Evolutionary conservation across 1,284 basidiomycete species (phyloP).

Genomic region (Pisolithus thermaeus): DNA sequence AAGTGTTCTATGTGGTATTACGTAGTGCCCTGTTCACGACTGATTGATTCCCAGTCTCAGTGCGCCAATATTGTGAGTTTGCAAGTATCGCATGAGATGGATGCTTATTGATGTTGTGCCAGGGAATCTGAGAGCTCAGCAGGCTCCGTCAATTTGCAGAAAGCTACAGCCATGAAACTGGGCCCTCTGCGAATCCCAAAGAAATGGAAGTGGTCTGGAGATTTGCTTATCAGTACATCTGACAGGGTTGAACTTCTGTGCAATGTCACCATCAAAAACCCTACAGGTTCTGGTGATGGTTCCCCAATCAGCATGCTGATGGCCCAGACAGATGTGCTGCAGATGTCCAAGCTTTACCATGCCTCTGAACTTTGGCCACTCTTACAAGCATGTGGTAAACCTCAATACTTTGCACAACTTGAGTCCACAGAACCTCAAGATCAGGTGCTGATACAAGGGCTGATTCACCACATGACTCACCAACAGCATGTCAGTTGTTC

Average conservation of each 20-base stretch:
- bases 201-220: conserved; percentile 48
- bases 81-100: neutral
- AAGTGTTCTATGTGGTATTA: conserved; percentile 6
- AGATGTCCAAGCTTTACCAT: conserved; percentile 43
- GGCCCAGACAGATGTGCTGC: conserved; percentile 34
- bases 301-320: conserved; percentile 45
- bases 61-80: conserved; percentile 19
- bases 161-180: conserved; percentile 11
- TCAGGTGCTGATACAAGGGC: conserved; percentile 34
- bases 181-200: conserved; percentile 23
- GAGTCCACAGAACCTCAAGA: conserved; percentile 35
- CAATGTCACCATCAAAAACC: conserved; percentile 41
- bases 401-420: conserved; percentile 48
- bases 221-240: conserved; percentile 30
- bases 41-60: conserved; percentile 13
- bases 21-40: neutral
- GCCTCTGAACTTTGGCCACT: conserved; percentile 41
- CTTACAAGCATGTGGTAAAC: conserved; percentile 40
- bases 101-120: neutral
- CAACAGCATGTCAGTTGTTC: conserved; percentile 36
- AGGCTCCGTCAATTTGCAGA: conserved; percentile 2
- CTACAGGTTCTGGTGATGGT: conserved; percentile 37
- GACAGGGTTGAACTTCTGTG: conserved; percentile 39
- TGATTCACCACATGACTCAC: conserved; percentile 42
- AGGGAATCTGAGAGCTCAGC: conserved; percentile 13